Evolutionary conservation across 345 rosid genomes (phyloP).

Genomic region (Stellera chamaejasme): DNA sequence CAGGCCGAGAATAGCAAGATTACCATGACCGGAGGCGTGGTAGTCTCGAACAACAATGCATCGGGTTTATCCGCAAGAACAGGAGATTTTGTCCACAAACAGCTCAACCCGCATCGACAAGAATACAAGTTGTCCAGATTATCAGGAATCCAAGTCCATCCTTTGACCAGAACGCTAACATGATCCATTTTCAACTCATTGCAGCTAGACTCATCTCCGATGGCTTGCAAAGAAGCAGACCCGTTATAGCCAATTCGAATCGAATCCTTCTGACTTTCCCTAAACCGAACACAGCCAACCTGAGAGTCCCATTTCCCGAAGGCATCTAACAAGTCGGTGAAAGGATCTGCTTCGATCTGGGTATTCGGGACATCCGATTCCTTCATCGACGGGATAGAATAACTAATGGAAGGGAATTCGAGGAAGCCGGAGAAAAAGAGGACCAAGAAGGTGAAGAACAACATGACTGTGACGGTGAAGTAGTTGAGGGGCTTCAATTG

Average conservation of each 20-base stretch:
- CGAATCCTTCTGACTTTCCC: conserved; percentile 26
- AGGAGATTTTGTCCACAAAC: conserved; percentile 94
- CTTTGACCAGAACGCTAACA: conserved; percentile 72
- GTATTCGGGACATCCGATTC: conserved; percentile 1
- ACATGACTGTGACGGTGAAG: conserved; percentile 38
- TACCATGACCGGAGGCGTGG: conserved; percentile 76
- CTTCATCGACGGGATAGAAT: conserved; percentile 19
- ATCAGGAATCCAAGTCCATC: conserved; percentile 99
- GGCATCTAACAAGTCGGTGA: conserved; percentile 44
- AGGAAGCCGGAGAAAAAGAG: conserved; percentile 73
- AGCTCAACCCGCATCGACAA: conserved; percentile 80
- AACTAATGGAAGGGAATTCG: conserved; percentile 55
- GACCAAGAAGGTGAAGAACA: conserved; percentile 53
- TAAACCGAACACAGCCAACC: conserved; percentile 75
- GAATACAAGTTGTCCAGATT: conserved; percentile 82
- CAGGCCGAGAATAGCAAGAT: not conserved
- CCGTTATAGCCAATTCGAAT: conserved; percentile 27
- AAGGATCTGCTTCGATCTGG: conserved; percentile 33
- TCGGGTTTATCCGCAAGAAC: conserved; percentile 87
- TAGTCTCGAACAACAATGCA: conserved; percentile 73
- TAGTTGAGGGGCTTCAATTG: conserved; percentile 51
- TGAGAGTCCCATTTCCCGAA: conserved; percentile 68
- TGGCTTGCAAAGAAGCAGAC: conserved; percentile 50
- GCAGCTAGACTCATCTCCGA: conserved; percentile 34
- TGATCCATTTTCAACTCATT: conserved; percentile 45